These are phyloP conservation scores for Quercus engelmannii DNA, from an alignment of 306 rosid species.

Conservation along the genomic window DNA sequence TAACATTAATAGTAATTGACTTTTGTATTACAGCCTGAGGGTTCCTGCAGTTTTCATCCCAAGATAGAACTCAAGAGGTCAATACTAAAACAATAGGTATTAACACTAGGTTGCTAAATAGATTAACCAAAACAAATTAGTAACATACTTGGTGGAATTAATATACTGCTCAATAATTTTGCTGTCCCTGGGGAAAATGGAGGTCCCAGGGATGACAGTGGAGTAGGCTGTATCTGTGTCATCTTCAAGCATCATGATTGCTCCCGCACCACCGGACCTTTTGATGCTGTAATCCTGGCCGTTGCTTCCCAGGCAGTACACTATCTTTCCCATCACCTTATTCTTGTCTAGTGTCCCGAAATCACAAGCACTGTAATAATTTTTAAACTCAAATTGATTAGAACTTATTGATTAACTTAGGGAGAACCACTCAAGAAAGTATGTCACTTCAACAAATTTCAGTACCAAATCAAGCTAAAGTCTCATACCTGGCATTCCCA, in stretches of 20 bases:
- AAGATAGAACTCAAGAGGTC: neutral
- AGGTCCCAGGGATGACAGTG: constrained; percentile 47
- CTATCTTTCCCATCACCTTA: constrained; percentile 66
- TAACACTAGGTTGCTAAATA: neutral
- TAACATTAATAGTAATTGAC: constrained; percentile 23
- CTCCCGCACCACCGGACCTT: constrained; percentile 56
- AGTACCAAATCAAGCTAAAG: neutral
- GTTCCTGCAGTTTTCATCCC: constrained; percentile 33
- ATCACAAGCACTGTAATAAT: constrained; percentile 62
- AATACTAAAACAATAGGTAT: neutral
- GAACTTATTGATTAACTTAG: neutral
- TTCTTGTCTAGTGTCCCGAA: constrained; percentile 39
- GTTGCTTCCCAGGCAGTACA: constrained; percentile 48
- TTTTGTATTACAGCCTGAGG: constrained; percentile 54
- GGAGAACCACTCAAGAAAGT: neutral
- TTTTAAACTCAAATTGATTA: constrained; percentile 4
- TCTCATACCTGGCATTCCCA: constrained; percentile 54
- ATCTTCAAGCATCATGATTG: constrained; percentile 37
- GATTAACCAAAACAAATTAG: neutral
- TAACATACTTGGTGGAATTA: constrained; percentile 65
- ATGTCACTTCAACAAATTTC: neutral
- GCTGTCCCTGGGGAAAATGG: constrained; percentile 33
- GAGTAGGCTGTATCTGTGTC: constrained; percentile 31
- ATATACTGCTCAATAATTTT: constrained; percentile 47
- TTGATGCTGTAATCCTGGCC: constrained; percentile 43